Percentiles rank a stretch among this genome's conserved stretches.
Evolutionary conservation across 2,329 filamentous ascomycete genomes (phyloP).

Genomic region (Parastagonospora nodorum): DNA sequence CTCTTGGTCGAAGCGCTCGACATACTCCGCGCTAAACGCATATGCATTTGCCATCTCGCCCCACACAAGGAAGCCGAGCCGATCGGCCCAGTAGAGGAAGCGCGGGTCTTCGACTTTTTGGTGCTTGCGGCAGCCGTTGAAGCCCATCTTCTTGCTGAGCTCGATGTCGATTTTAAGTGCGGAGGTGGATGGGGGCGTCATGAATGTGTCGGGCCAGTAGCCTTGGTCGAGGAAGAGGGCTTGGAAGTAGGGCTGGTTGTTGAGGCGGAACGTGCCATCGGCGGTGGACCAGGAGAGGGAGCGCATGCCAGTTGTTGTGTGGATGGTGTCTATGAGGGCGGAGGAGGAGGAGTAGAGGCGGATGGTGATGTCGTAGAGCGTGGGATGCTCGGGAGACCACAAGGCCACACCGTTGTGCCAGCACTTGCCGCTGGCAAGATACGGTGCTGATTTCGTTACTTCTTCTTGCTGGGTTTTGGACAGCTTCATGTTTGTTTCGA

Average conservation of each 20-base stretch:
- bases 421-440: conserved; percentile 47
- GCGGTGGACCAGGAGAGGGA: conserved; percentile 64
- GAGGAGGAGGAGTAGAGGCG: conserved; percentile 54
- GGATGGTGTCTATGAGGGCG: conserved; percentile 59
- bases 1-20: conserved; percentile 65
- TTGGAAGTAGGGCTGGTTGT: conserved; percentile 65
- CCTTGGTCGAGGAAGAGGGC: conserved; percentile 65
- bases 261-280: conserved; percentile 60
- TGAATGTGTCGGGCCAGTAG: conserved; percentile 66
- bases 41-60: conserved; percentile 70
- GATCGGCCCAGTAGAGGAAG: conserved; percentile 67
- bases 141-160: conserved; percentile 64
- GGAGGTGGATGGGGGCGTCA: conserved; percentile 60
- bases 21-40: conserved; percentile 63
- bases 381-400: conserved; percentile 65
- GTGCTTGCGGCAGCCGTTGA: conserved; percentile 69
- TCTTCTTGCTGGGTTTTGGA: conserved; percentile 50
- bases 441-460: conserved; percentile 25
- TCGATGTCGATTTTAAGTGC: conserved; percentile 59
- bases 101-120: conserved; percentile 67
- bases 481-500: conserved; percentile 58
- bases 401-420: conserved; percentile 64
- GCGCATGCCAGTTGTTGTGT: conserved; percentile 66
- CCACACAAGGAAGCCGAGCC: conserved; percentile 66
- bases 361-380: conserved; percentile 61